These are phyloP conservation scores for Psilocybe sp. DNA, from an alignment of 768 basidiomycete species.

Conservation along the genomic window DNA sequence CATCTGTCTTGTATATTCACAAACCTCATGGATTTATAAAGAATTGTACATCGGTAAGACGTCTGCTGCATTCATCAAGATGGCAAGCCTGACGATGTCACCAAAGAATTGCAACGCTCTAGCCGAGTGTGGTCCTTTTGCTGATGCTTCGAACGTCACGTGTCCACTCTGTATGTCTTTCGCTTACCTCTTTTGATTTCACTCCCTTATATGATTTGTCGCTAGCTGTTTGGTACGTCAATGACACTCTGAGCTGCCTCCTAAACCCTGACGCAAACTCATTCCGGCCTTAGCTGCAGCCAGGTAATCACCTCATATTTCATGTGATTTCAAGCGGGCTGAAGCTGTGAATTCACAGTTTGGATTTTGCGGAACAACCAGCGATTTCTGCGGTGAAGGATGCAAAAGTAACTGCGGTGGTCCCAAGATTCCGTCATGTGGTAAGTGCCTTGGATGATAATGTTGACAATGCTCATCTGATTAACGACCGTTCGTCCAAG, in stretches of 20 bases:
- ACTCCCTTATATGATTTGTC: background rate
- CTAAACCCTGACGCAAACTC: background rate
- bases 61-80: background rate
- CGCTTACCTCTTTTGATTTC: too few relatives aligned
- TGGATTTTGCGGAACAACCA: slow-evolving; percentile 13
- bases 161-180: slow-evolving; percentile 3
- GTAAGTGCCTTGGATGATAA: slow-evolving; percentile 1
- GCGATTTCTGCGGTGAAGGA: slow-evolving; percentile 6
- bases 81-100: background rate
- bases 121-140: slow-evolving; percentile 13
- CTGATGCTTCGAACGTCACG: slow-evolving; percentile 8
- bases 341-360: slow-evolving; percentile 4
- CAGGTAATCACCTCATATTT: slow-evolving; percentile 5
- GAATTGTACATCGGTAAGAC: slow-evolving; percentile 2
- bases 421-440: slow-evolving; percentile 9
- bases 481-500: background rate
- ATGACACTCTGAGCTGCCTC: background rate
- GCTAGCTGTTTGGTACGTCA: background rate
- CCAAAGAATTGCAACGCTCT: slow-evolving; percentile 10
- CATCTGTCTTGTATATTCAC: slow-evolving; percentile 2
- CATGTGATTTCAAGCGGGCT: background rate
- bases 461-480: background rate
- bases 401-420: slow-evolving; percentile 10
- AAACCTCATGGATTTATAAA: slow-evolving; percentile 13
- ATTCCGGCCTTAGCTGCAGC: slow-evolving; percentile 13